Evolutionary conservation across 495 filamentous ascomycete genomes (phyloP).

Genomic region (Hypoxylon trugodes): DNA sequence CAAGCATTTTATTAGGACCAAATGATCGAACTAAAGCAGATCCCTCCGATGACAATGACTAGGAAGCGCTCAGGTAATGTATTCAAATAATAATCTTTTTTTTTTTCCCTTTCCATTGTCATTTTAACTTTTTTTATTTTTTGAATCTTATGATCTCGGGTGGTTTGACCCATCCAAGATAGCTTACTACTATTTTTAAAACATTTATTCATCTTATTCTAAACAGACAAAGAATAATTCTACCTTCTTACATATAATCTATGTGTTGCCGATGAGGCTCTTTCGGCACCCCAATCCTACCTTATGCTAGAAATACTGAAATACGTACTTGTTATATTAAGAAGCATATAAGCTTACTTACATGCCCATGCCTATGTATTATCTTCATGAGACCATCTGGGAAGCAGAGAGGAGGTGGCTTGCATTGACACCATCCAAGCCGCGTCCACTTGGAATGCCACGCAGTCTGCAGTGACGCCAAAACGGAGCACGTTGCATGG

Average conservation of each 20-base stretch:
- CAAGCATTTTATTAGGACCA: slow-evolving; percentile 30
- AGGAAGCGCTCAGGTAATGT: neutral
- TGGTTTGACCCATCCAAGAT: no score
- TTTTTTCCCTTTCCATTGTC: slow-evolving; percentile 4
- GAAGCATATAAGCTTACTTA: neutral
- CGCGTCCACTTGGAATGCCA: slow-evolving; percentile 26
- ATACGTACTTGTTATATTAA: neutral
- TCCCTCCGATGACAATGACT: slow-evolving; percentile 22
- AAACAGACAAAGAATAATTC: no score
- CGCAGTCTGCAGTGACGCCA: slow-evolving; percentile 38
- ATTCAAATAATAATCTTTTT: neutral
- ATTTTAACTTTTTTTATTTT: no score
- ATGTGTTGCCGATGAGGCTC: slow-evolving; percentile 33
- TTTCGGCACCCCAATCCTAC: slow-evolving; percentile 27
- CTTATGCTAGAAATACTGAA: slow-evolving; percentile 19
- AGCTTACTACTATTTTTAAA: no score
- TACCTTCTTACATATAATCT: no score
- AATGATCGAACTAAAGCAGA: slow-evolving; percentile 28
- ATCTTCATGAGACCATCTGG: slow-evolving; percentile 13
- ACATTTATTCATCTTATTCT: no score
- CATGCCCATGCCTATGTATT: neutral
- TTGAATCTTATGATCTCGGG: no score
- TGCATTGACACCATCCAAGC: slow-evolving; percentile 32
- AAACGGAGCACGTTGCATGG: slow-evolving; percentile 33
- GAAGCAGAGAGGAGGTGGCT: slow-evolving; percentile 21